A percentile compares a stretch with the other conserved stretches of the same genome.
phyloP scores from a whole-genome alignment of 1,284 basidiomycete species.

The Tilletia indica region DNA sequence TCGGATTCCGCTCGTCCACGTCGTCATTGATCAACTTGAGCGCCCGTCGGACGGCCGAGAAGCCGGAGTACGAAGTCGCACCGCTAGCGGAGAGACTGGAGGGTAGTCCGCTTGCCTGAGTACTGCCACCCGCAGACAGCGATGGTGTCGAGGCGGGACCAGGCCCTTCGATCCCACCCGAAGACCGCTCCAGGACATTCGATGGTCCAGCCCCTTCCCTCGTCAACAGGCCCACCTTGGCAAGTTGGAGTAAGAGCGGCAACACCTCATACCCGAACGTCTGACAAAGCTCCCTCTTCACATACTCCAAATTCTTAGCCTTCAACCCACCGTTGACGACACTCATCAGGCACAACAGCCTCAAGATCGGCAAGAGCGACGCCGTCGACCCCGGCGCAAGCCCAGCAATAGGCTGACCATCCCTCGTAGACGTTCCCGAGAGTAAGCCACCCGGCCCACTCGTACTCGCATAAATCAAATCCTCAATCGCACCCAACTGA shows the following conservation, averaged over 20 bases:
- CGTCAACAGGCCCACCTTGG: slow-evolving; percentile 67
- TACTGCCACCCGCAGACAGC: neutral
- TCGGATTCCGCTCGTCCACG: slow-evolving; percentile 67
- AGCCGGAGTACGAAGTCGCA: slow-evolving; percentile 59
- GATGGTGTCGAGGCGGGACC: slow-evolving; percentile 13
- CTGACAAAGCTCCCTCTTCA: slow-evolving; percentile 91
- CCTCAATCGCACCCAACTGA: slow-evolving; percentile 46
- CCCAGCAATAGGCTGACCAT: neutral
- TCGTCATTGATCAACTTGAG: slow-evolving; percentile 92
- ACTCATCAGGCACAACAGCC: slow-evolving; percentile 81
- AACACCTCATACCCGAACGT: slow-evolving; percentile 88
- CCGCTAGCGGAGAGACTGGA: slow-evolving; percentile 8
- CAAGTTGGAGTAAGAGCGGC: slow-evolving; percentile 77
- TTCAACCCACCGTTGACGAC: slow-evolving; percentile 83
- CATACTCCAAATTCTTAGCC: slow-evolving; percentile 76
- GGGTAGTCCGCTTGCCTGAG: neutral
- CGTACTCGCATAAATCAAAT: slow-evolving; percentile 36
- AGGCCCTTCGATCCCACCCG: neutral
- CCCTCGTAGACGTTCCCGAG: neutral
- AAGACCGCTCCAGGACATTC: neutral
- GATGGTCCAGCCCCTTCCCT: neutral
- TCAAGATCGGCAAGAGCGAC: slow-evolving; percentile 58
- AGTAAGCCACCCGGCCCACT: neutral
- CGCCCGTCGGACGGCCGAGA: slow-evolving; percentile 71
- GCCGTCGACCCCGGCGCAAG: slow-evolving; percentile 22